Conservation (phyloP, 768 basidiomycete species). For the Russula sp. region DNA sequence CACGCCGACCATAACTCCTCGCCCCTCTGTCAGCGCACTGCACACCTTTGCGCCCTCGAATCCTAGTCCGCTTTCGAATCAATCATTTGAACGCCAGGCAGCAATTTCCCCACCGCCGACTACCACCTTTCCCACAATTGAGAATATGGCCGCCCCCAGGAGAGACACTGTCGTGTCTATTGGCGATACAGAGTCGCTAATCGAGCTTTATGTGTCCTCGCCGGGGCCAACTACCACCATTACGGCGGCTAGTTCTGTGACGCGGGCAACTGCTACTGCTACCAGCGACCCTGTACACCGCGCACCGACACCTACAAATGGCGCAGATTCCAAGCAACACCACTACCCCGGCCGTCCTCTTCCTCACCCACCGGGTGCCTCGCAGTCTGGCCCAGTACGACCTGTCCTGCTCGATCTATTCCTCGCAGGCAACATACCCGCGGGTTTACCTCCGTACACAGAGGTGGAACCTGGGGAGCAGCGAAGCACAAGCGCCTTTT, state of each 20-base stretch:
- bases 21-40: slow-evolving; percentile 8
- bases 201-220: slow-evolving; percentile 31
- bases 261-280: not conserved
- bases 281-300: not conserved
- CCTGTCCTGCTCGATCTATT: slow-evolving; percentile 27
- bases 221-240: not conserved
- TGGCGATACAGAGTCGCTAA: slow-evolving; percentile 26
- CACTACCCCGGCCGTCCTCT: slow-evolving; percentile 31
- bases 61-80: slow-evolving; percentile 30
- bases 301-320: not conserved
- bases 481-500: not conserved
- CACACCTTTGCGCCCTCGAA: slow-evolving; percentile 27
- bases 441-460: slow-evolving; percentile 7
- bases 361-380: slow-evolving; percentile 27
- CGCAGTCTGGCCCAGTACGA: slow-evolving; percentile 18
- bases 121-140: not conserved
- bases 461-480: slow-evolving; percentile 4
- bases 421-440: slow-evolving; percentile 11
- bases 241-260: not conserved
- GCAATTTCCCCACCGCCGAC: not conserved
- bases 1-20: slow-evolving; percentile 18
- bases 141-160: not conserved
- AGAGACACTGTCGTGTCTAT: slow-evolving; percentile 26
- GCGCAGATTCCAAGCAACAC: not conserved
- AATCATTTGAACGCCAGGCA: slow-evolving; percentile 20